phyloP scores from a whole-genome alignment of 306 rosid genomes.

The Acacia confusa region DNA sequence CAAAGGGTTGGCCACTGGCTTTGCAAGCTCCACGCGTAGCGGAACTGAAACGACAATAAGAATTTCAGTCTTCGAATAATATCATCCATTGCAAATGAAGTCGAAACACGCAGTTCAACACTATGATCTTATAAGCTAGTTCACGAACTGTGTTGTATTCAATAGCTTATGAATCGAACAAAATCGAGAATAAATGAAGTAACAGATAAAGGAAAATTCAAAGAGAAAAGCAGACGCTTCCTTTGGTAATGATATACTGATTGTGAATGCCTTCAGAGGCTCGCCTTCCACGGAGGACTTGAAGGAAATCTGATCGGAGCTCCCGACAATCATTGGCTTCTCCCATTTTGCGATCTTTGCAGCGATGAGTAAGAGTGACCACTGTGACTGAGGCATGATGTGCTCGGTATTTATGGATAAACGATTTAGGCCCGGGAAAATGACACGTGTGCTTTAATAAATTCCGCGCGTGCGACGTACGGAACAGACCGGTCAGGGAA shows the following conservation, averaged over 20 bases:
- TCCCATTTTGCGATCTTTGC: conserved; percentile 35
- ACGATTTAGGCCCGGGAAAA: background rate
- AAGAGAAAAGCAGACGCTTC: background rate
- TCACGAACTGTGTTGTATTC: background rate
- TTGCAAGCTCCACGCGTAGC: conserved; percentile 45
- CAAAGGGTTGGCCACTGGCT: conserved; percentile 58
- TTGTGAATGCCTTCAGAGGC: conserved; percentile 40
- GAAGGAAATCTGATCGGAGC: conserved; percentile 56
- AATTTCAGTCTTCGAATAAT: background rate
- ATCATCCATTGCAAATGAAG: background rate
- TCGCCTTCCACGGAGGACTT: conserved; percentile 54
- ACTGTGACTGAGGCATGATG: background rate
- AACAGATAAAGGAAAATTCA: background rate
- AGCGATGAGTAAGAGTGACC: background rate
- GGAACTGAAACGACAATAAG: conserved; percentile 52
- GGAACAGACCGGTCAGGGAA: background rate
- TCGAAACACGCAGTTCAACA: background rate
- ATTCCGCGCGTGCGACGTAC: background rate
- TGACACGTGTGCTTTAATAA: background rate
- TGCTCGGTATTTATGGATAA: background rate
- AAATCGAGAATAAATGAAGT: background rate
- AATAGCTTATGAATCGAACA: background rate
- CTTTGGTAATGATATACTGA: background rate
- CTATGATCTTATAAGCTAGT: background rate
- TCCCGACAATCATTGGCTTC: conserved; percentile 36